Conservation (phyloP, 2,329 filamentous ascomycete species). For the Fusarium chlamydosporum region DNA sequence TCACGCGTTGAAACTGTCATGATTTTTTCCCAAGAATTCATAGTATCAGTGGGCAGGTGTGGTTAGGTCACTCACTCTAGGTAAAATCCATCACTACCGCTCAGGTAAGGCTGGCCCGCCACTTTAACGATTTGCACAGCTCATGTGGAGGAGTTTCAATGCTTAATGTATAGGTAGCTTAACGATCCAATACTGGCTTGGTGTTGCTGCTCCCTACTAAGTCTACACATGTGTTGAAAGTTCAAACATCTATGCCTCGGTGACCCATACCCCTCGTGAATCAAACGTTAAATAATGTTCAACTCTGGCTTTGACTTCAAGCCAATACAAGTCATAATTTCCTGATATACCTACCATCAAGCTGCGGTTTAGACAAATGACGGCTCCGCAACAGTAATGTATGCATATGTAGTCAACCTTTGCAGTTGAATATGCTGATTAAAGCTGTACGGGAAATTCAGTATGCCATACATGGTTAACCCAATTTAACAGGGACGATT, state of each 20-base stretch:
- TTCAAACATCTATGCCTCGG: not conserved
- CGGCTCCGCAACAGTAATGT: not conserved
- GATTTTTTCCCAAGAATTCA: not conserved
- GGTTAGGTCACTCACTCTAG: not conserved
- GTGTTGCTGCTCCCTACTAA: not conserved
- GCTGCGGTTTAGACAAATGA: not conserved
- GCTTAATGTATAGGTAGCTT: not conserved
- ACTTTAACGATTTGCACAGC: not conserved
- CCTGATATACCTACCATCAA: not conserved
- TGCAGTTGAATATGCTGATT: not conserved
- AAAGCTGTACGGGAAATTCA: no score
- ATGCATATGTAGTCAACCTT: not conserved
- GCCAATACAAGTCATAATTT: not conserved
- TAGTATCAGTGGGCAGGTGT: not conserved
- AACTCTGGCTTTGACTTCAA: not conserved
- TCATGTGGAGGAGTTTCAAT: not conserved
- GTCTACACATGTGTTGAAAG: not conserved
- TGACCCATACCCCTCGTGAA: not conserved
- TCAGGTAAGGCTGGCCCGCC: not conserved
- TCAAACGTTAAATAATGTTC: no score
- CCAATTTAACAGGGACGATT: no score
- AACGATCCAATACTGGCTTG: not conserved
- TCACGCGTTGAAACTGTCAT: not conserved
- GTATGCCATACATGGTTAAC: no score
- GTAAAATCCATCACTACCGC: not conserved